These are phyloP conservation scores for Peronospora destructor DNA, from an alignment of 352 stramenopile species.

Conservation along the genomic window DNA sequence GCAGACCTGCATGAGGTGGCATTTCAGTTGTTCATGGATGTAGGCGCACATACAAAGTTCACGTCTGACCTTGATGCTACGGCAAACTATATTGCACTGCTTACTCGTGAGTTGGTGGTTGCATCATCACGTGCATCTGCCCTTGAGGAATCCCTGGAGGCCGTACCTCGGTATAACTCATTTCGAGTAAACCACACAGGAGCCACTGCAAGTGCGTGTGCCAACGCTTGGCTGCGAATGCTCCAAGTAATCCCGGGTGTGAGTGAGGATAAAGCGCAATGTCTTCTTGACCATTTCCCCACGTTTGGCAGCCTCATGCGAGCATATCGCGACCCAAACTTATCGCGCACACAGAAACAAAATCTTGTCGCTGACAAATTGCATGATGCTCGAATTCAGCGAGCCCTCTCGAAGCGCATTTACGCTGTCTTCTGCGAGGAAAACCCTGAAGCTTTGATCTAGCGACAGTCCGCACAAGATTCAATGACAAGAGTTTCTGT, in stretches of 20 bases:
- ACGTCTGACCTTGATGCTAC: conserved; percentile 49
- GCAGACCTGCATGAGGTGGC: conserved; percentile 52
- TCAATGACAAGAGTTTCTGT: not conserved
- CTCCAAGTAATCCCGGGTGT: conserved; percentile 68
- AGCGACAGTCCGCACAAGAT: not conserved
- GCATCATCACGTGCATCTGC: conserved; percentile 30
- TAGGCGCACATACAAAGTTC: conserved; percentile 51
- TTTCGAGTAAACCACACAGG: conserved; percentile 45
- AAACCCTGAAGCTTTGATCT: conserved; percentile 32
- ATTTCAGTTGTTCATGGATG: conserved; percentile 66
- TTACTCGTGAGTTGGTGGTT: conserved; percentile 52
- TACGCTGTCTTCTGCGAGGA: conserved; percentile 46
- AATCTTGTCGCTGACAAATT: conserved; percentile 53
- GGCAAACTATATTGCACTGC: conserved; percentile 42
- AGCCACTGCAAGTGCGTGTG: conserved; percentile 38
- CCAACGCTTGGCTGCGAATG: conserved; percentile 74
- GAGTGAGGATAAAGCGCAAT: conserved; percentile 65
- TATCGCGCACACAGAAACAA: conserved; percentile 37
- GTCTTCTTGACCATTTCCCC: conserved; percentile 52
- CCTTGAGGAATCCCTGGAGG: conserved; percentile 53
- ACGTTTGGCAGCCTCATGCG: conserved; percentile 46
- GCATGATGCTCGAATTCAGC: conserved; percentile 30
- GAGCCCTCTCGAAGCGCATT: conserved; percentile 47
- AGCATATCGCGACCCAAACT: conserved; percentile 37
- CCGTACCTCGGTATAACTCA: conserved; percentile 46